Conservation (phyloP, 2,329 filamentous ascomycete genomes). For the Elsinoe fawcettii region DNA sequence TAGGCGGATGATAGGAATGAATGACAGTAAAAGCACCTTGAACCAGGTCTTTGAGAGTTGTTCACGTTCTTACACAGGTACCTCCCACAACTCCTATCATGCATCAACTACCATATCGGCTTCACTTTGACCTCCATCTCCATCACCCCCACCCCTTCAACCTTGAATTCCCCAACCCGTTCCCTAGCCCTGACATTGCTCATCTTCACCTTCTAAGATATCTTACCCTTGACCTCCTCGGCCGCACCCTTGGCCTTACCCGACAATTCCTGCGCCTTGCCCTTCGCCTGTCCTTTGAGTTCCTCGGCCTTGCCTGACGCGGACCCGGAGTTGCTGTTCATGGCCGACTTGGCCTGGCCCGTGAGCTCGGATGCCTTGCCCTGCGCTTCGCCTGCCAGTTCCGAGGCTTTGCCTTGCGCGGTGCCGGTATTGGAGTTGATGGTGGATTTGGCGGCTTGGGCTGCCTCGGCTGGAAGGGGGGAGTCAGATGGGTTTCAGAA, state of each 20-base stretch:
- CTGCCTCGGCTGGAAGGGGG: constrained; percentile 16
- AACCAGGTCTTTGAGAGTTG: background rate
- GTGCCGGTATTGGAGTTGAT: constrained; percentile 21
- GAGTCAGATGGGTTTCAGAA: constrained; percentile 1
- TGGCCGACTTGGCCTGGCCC: constrained; percentile 33
- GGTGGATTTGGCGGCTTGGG: constrained; percentile 32
- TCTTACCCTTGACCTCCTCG: constrained; percentile 25
- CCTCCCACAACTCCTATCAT: background rate
- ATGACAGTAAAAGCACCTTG: background rate
- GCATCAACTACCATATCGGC: background rate
- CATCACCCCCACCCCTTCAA: background rate
- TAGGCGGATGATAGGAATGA: background rate
- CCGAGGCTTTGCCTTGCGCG: constrained; percentile 9
- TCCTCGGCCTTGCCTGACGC: constrained; percentile 37
- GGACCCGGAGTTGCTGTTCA: constrained; percentile 33
- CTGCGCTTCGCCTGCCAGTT: constrained; percentile 30
- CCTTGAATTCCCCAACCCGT: background rate
- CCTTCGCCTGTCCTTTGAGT: constrained; percentile 38
- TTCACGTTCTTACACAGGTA: background rate
- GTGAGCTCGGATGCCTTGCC: constrained; percentile 27
- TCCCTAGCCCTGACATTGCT: background rate
- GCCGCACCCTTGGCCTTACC: constrained; percentile 35
- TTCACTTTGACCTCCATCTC: constrained; percentile 3
- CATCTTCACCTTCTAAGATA: constrained; percentile 13
- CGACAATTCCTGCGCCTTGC: constrained; percentile 34